These are phyloP conservation scores for Aegilops bicornis DNA, from an alignment of 176 grass and related monocot species.

Conservation along the genomic window DNA sequence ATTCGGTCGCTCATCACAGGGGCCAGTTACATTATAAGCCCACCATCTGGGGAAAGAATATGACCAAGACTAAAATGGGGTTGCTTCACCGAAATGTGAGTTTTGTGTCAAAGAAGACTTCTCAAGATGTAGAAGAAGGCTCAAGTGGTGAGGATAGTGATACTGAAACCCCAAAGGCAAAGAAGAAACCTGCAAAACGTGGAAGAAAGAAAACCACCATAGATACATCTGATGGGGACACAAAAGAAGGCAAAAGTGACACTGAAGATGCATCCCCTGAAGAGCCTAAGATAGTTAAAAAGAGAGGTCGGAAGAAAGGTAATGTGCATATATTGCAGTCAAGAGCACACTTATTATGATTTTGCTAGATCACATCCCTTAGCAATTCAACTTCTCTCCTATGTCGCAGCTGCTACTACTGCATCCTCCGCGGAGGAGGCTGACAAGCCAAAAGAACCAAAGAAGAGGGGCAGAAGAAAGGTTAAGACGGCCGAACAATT, in stretches of 20 bases:
- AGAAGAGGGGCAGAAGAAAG: slow-evolving; percentile 61
- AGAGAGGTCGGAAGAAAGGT: slow-evolving; percentile 62
- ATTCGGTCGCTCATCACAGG: slow-evolving; percentile 19
- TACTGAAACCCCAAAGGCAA: slow-evolving; percentile 11
- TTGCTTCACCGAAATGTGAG: slow-evolving; percentile 17
- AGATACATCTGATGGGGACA: slow-evolving; percentile 11
- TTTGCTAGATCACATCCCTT: neutral
- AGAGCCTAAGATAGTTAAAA: slow-evolving; percentile 46
- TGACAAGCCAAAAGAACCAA: slow-evolving; percentile 43
- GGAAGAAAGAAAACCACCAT: slow-evolving; percentile 48
- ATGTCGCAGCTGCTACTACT: slow-evolving; percentile 30
- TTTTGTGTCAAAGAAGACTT: slow-evolving; percentile 51
- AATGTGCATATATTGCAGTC: slow-evolving; percentile 18
- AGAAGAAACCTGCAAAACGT: slow-evolving; percentile 34
- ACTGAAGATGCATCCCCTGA: slow-evolving; percentile 33
- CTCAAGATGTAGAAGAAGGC: slow-evolving; percentile 34
- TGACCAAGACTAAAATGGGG: neutral
- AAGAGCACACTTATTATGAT: neutral
- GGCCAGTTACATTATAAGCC: slow-evolving; percentile 26
- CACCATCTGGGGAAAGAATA: slow-evolving; percentile 21
- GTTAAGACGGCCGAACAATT: slow-evolving; percentile 27
- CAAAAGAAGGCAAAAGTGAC: slow-evolving; percentile 21
- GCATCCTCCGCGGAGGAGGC: slow-evolving; percentile 38
- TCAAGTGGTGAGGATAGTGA: slow-evolving; percentile 36
- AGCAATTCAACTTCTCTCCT: neutral